phyloP scores from a whole-genome alignment of 768 basidiomycete genomes.

The Phanerochaete sordida region DNA sequence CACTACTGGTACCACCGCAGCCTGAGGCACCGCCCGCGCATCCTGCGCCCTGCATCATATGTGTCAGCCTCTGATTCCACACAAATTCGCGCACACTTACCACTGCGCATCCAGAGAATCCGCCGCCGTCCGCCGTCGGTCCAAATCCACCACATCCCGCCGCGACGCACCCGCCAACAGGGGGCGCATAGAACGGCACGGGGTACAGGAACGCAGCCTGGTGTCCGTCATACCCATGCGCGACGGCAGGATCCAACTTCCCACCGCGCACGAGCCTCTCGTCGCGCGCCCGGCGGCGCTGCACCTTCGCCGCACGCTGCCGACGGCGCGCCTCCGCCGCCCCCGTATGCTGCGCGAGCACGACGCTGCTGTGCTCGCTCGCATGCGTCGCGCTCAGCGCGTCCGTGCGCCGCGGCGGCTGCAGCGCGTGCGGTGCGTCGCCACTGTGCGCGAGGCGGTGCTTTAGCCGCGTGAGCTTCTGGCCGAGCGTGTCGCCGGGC shows the following conservation, averaged over 20 bases:
- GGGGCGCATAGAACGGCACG: conserved; percentile 31
- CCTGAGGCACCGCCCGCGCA: too few species aligned
- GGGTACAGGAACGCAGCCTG: conserved; percentile 35
- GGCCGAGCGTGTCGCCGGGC: conserved; percentile 42
- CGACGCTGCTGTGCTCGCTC: conserved; percentile 37
- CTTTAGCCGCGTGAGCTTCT: conserved; percentile 35
- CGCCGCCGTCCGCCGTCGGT: too few species aligned
- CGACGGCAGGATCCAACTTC: conserved; percentile 13
- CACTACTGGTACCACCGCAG: conserved; percentile 1
- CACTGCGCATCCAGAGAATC: not conserved
- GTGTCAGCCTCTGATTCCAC: too few species aligned
- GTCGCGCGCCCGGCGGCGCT: conserved; percentile 25
- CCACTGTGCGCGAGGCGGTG: not conserved
- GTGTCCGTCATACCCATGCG: conserved; percentile 15
- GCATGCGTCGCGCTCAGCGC: conserved; percentile 51
- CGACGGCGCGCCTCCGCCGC: conserved; percentile 19
- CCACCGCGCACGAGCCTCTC: conserved; percentile 23
- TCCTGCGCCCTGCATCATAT: too few species aligned
- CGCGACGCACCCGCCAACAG: conserved; percentile 3
- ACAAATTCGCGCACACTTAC: too few species aligned
- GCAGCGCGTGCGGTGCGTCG: conserved; percentile 22
- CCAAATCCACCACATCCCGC: not conserved
- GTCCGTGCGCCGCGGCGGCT: conserved; percentile 31
- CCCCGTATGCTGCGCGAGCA: not conserved
- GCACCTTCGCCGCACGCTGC: conserved; percentile 23